These are phyloP conservation scores for Solanum tarijense DNA, from an alignment of 257 asterid species.

Conservation along the genomic window DNA sequence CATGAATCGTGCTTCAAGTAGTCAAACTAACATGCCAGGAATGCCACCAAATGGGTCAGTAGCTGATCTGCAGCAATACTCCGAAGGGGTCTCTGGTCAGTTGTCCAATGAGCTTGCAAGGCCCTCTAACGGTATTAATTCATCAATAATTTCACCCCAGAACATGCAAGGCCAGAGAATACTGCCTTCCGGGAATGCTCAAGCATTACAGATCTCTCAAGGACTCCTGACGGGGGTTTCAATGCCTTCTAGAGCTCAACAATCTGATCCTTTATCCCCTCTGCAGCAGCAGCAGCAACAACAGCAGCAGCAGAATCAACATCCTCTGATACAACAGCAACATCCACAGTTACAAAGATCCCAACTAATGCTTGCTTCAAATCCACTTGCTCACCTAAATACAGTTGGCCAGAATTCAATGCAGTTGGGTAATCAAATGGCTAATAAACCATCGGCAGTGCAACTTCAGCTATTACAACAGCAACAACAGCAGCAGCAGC, in stretches of 20 bases:
- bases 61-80: slow-evolving; percentile 57
- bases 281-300: slow-evolving; percentile 30
- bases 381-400: slow-evolving; percentile 57
- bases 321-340: slow-evolving; percentile 34
- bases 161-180: slow-evolving; percentile 45
- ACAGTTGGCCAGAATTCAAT: slow-evolving; percentile 51
- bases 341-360: slow-evolving; percentile 76
- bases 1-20: slow-evolving; percentile 22
- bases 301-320: slow-evolving; percentile 35
- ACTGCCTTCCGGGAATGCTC: slow-evolving; percentile 59
- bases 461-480: slow-evolving; percentile 69
- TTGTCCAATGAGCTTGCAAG: slow-evolving; percentile 36
- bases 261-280: slow-evolving; percentile 45
- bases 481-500: slow-evolving; percentile 30
- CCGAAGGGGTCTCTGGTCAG: slow-evolving; percentile 54
- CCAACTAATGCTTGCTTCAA: slow-evolving; percentile 48
- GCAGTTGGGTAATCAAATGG: slow-evolving; percentile 53
- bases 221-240: slow-evolving; percentile 51
- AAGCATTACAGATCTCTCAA: slow-evolving; percentile 67
- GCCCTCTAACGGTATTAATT: slow-evolving; percentile 37
- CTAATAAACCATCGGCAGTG: slow-evolving; percentile 35
- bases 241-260: slow-evolving; percentile 58
- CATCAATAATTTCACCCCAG: slow-evolving; percentile 34
- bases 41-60: slow-evolving; percentile 22
- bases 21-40: slow-evolving; percentile 39